Conservation (phyloP, 306 rosid species). For the Castanea sativa region DNA sequence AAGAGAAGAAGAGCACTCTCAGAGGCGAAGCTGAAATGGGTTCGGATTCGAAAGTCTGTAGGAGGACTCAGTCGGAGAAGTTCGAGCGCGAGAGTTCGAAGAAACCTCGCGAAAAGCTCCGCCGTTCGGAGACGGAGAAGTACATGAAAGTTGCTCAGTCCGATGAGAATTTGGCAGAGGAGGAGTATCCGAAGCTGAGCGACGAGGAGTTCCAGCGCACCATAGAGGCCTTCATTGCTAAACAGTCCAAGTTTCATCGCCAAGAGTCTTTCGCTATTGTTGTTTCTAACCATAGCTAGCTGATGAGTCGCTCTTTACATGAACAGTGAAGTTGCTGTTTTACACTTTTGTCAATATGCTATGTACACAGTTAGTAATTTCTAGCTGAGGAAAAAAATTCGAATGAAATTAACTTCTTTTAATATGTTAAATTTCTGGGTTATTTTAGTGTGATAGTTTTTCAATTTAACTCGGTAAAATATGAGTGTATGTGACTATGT, state of each 20-base stretch:
- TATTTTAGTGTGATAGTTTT: background rate
- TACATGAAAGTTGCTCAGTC: constrained; percentile 6
- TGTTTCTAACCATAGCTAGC: constrained; percentile 24
- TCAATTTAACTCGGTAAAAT: background rate
- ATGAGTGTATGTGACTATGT: background rate
- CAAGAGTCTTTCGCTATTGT: constrained; percentile 55
- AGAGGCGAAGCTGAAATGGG: constrained; percentile 6
- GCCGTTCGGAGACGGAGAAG: constrained; percentile 60
- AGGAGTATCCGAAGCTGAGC: constrained; percentile 38
- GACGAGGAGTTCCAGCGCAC: constrained; percentile 74
- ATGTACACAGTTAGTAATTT: background rate
- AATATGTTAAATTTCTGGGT: background rate
- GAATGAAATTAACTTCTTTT: background rate
- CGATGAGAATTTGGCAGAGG: constrained; percentile 17
- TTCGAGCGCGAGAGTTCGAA: constrained; percentile 3
- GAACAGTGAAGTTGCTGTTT: background rate
- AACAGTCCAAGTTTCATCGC: constrained; percentile 61
- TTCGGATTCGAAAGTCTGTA: constrained; percentile 12
- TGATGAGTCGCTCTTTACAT: background rate
- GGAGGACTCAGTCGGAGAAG: constrained; percentile 51
- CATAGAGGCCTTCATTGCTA: constrained; percentile 76
- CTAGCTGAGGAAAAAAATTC: background rate
- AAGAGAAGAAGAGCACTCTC: constrained; percentile 1
- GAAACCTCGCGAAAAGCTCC: constrained; percentile 19
- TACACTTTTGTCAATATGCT: background rate